A percentile compares a stretch with the other conserved stretches of the same genome.
These are phyloP conservation scores for Boeremia lycopersici DNA, from an alignment of 2,329 filamentous ascomycete species.

Conservation along the genomic window DNA sequence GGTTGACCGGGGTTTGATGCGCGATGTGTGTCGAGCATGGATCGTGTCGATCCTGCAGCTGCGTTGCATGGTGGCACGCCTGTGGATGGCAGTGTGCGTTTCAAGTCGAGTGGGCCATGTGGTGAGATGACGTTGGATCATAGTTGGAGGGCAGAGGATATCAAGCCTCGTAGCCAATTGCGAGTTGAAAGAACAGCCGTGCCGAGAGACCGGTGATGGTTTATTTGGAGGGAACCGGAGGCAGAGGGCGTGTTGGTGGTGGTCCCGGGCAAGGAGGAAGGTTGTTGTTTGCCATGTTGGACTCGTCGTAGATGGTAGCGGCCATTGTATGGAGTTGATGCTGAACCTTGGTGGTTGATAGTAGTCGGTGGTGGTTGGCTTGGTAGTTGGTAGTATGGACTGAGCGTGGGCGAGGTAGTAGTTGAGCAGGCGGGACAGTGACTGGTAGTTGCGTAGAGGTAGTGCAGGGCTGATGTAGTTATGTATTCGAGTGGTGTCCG, in stretches of 20 bases:
- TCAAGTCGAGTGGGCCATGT: slow-evolving; percentile 23
- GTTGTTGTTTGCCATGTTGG: slow-evolving; percentile 48
- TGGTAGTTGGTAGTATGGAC: slow-evolving; percentile 8
- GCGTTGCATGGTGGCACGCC: slow-evolving; percentile 33
- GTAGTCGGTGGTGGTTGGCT: background rate
- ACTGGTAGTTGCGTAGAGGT: slow-evolving; percentile 15
- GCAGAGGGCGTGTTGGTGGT: slow-evolving; percentile 55
- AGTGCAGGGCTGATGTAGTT: slow-evolving; percentile 23
- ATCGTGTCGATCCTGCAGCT: slow-evolving; percentile 33
- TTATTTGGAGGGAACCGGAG: slow-evolving; percentile 54
- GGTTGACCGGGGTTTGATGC: slow-evolving; percentile 25
- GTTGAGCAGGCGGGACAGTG: slow-evolving; percentile 17
- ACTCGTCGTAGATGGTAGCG: slow-evolving; percentile 46
- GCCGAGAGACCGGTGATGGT: slow-evolving; percentile 5
- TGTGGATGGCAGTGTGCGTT: slow-evolving; percentile 21
- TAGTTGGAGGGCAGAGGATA: slow-evolving; percentile 17
- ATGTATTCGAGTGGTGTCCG: slow-evolving; percentile 29
- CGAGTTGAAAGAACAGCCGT: slow-evolving; percentile 26
- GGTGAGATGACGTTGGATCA: slow-evolving; percentile 25
- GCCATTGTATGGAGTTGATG: slow-evolving; percentile 36
- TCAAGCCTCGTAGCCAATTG: slow-evolving; percentile 36
- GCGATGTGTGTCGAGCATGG: slow-evolving; percentile 32
- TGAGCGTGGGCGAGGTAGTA: slow-evolving; percentile 15
- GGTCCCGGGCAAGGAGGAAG: slow-evolving; percentile 56
- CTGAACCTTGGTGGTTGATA: slow-evolving; percentile 3